Conservation (phyloP, 768 basidiomycete species). For the Suillus americanus region DNA sequence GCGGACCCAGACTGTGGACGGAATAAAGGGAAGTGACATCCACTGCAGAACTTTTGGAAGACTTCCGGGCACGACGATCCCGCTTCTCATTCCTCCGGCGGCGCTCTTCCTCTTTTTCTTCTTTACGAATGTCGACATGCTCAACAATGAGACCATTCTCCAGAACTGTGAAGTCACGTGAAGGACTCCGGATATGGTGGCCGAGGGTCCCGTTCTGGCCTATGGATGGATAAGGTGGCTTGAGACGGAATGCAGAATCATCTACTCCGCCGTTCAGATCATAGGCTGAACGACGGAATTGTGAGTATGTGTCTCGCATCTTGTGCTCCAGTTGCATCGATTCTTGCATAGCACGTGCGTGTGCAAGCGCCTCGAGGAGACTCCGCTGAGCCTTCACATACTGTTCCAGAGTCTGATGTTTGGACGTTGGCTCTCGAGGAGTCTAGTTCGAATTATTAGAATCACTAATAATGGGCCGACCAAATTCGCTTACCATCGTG, state of each 20-base stretch:
- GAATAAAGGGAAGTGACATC: constrained; percentile 78
- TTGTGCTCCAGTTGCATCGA: constrained; percentile 71
- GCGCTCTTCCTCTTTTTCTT: constrained; percentile 76
- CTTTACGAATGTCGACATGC: constrained; percentile 78
- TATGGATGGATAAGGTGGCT: constrained; percentile 47
- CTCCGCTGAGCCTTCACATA: constrained; percentile 84
- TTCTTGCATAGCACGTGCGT: constrained; percentile 75
- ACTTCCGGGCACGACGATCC: constrained; percentile 60
- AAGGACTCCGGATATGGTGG: constrained; percentile 48
- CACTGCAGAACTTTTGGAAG: constrained; percentile 66
- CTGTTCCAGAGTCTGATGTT: constrained; percentile 74
- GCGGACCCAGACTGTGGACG: constrained; percentile 51
- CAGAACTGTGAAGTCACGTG: constrained; percentile 75
- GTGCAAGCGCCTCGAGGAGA: constrained; percentile 75
- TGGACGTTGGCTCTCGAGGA: constrained; percentile 83
- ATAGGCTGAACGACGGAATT: constrained; percentile 76
- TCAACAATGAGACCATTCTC: constrained; percentile 91
- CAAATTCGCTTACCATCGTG: constrained; percentile 56
- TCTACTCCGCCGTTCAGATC: constrained; percentile 59
- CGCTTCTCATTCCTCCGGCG: constrained; percentile 68
- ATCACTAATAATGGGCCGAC: constrained; percentile 9
- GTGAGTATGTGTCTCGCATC: constrained; percentile 79
- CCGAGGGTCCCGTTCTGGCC: constrained; percentile 33
- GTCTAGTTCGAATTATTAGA: constrained; percentile 53
- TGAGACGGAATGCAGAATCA: constrained; percentile 66